Evolutionary conservation across 306 rosid genomes (phyloP).

Genomic region (Dryas alaskensis): DNA sequence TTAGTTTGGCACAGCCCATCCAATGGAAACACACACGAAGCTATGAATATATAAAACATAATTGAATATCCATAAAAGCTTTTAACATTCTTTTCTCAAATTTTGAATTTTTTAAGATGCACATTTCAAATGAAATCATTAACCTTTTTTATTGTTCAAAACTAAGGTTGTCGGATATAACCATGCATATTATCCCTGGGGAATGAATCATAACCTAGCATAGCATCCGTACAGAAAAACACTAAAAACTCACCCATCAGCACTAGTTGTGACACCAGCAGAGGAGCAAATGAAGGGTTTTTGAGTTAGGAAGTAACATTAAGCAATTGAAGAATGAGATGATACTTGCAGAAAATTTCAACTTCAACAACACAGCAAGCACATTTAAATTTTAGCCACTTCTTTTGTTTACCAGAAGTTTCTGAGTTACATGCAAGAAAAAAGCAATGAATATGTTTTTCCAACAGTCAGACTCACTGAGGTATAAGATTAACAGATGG

Average conservation of each 20-base stretch:
- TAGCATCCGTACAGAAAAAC: background rate
- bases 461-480: background rate
- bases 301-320: background rate
- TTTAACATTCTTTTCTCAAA: background rate
- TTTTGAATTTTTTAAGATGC: background rate
- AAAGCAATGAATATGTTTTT: background rate
- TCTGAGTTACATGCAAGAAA: background rate
- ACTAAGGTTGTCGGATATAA: no score
- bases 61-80: no score
- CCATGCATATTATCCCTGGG: no score
- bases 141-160: no score
- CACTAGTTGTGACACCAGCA: background rate
- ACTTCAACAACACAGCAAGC: background rate
- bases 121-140: background rate
- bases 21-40: no score
- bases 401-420: background rate
- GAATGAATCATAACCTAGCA: no score
- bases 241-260: background rate
- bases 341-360: background rate
- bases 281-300: background rate
- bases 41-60: no score
- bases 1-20: no score
- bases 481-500: background rate
- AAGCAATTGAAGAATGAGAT: background rate
- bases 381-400: background rate